Conservation (phyloP, 805 yeast species). For the Yamadazyma philogaea region DNA sequence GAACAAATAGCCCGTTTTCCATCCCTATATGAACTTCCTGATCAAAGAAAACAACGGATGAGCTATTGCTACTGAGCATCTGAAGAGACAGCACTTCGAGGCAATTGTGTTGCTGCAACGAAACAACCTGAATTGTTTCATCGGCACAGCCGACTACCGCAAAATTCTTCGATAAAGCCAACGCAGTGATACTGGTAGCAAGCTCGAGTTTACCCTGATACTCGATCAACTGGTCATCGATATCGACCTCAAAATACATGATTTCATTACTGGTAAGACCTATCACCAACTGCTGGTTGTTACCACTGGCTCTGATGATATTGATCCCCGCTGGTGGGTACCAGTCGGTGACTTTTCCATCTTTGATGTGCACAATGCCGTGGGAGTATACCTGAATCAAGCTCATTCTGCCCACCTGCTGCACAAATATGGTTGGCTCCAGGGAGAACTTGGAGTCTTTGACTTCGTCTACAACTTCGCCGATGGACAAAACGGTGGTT, state of each 20-base stretch:
- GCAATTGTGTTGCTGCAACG: conserved; percentile 57
- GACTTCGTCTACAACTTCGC: conserved; percentile 77
- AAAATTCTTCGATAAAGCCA: conserved; percentile 40
- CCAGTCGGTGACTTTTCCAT: conserved; percentile 61
- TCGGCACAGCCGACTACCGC: conserved; percentile 74
- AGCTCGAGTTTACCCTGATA: conserved; percentile 60
- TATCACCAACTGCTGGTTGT: conserved; percentile 64
- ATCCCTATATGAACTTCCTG: conserved; percentile 68
- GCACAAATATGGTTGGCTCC: conserved; percentile 63
- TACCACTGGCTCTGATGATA: conserved; percentile 58
- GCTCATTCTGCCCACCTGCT: conserved; percentile 60
- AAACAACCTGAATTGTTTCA: conserved; percentile 63
- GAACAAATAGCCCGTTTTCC: conserved; percentile 76
- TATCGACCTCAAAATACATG: conserved; percentile 78
- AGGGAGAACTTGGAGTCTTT: conserved; percentile 60
- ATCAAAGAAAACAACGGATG: conserved; percentile 24
- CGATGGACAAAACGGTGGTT: conserved; percentile 72
- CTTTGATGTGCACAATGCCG: conserved; percentile 58
- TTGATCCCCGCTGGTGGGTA: conserved; percentile 73
- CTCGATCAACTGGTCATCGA: conserved; percentile 65
- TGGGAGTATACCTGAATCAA: conserved; percentile 69
- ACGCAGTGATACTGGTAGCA: conserved; percentile 39
- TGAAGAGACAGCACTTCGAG: conserved; percentile 64
- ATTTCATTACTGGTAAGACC: conserved; percentile 72
- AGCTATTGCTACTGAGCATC: conserved; percentile 51